Base-by-base conservation (phyloP, 306 rosid species). In the Vigna radiata region DNA sequence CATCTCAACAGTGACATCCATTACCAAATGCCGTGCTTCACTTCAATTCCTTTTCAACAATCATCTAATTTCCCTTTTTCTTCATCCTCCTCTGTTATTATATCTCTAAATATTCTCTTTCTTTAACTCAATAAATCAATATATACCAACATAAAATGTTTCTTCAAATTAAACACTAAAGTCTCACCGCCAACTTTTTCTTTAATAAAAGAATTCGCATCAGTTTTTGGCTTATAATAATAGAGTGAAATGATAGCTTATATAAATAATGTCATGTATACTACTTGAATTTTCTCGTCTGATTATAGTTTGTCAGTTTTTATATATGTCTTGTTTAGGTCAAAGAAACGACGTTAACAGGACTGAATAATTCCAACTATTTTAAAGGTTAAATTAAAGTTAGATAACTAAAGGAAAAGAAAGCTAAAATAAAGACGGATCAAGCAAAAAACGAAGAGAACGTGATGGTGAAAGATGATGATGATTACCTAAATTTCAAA, bases 1-100 rank as follows among this genome's bases (percentile, higher is more conserved):
- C 43, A 17, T 7, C 58, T 29, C 46, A 77, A 73, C 47, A 73
- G 70, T 62, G 85, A 85, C 88, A 81, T 69, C 85, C 88, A 85
- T 81, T 85, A 62, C 47, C 61, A 62, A 77, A 52, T 68, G 64
- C 48, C 79, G 81, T 85, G 76, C 21, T 63, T 63, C 17, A 73
- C 77, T 84, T 77, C 80, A 77, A 61, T 74, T 19, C 21, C 4
- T 67, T 48, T 44, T 68, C 70, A 55, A 33, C 50, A 14, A 17
- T 44, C 1, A 41, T 12, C 58, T n/a, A 36, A n/a, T 60, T 3
- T 6, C 1, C 12, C 16, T 68, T 23, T 5, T 15, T 19, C 1
- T 46, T 39, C 0, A 0, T 19, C 9, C 17, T 29, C 6, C 27
- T 25, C 27, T 25, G 2, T 25, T 1, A 61, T 6, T 14, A 13